Conservation (phyloP, 176 grass and related monocot genomes). For the Aegilops umbellulata region DNA sequence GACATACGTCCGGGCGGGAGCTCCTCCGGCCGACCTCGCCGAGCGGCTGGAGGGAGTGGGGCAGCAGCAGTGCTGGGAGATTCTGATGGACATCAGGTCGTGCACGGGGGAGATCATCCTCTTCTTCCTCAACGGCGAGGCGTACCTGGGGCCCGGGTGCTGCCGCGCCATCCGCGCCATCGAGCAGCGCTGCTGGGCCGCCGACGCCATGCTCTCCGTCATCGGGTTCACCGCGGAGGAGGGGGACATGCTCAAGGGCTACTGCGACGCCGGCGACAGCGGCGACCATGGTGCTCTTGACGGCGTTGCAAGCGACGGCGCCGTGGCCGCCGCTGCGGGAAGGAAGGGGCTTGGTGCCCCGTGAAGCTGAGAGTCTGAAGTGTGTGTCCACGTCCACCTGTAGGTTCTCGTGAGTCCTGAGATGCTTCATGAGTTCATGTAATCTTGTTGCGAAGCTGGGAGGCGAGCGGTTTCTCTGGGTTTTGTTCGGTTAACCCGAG, state of each 20-base stretch:
- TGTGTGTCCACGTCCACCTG: not conserved
- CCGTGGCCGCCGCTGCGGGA: not conserved
- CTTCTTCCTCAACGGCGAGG: constrained; percentile 71
- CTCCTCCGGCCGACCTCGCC: not conserved
- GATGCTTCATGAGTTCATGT: not conserved
- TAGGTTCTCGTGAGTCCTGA: not conserved
- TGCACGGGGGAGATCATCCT: constrained; percentile 83
- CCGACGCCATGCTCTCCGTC: constrained; percentile 58
- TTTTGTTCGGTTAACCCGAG: not conserved
- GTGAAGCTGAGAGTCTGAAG: not conserved
- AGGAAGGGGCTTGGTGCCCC: constrained; percentile 1
- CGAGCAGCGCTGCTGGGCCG: constrained; percentile 66
- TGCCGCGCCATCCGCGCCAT: constrained; percentile 66
- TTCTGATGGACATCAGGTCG: constrained; percentile 58
- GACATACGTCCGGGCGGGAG: not conserved
- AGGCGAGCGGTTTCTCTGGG: not conserved
- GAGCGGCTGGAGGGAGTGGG: constrained; percentile 34
- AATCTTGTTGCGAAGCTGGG: not conserved
- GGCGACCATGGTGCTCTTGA: not conserved
- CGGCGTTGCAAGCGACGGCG: too few relatives aligned
- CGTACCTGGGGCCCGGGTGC: constrained; percentile 61
- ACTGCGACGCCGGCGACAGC: constrained; percentile 35
- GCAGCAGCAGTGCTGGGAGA: constrained; percentile 60
- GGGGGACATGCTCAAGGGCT: constrained; percentile 65
- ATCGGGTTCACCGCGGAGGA: constrained; percentile 66